phyloP scores from a whole-genome alignment of 1,284 basidiomycete species.

The Pseudozyma hubeiensis region DNA sequence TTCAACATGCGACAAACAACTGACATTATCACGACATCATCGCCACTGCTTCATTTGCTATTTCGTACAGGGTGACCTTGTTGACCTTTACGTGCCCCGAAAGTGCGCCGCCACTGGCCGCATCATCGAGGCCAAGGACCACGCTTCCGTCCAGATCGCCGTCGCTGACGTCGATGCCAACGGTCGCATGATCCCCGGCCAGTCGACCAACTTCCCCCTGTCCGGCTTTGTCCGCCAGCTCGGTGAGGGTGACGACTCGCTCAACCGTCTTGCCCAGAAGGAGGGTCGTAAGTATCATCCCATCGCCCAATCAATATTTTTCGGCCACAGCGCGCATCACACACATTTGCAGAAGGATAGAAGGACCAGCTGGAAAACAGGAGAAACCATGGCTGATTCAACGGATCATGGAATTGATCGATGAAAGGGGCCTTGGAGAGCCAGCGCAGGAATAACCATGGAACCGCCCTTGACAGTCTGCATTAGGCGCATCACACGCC shows the following conservation, averaged over 20 bases:
- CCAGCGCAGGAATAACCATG: no score
- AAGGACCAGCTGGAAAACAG: not conserved
- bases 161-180: slow-evolving; percentile 93
- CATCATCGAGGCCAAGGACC: slow-evolving; percentile 97
- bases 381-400: no score
- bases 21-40: slow-evolving; percentile 18
- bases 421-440: no score
- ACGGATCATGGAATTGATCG: no score
- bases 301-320: slow-evolving; percentile 5
- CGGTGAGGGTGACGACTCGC: slow-evolving; percentile 95
- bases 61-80: slow-evolving; percentile 86
- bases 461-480: slow-evolving; percentile 66
- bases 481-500: slow-evolving; percentile 50
- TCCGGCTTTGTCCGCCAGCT: slow-evolving; percentile 92
- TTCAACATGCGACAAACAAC: not conserved
- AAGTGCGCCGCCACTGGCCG: slow-evolving; percentile 87
- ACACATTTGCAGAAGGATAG: not conserved
- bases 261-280: slow-evolving; percentile 96
- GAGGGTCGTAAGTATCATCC: slow-evolving; percentile 83
- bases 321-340: not conserved
- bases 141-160: slow-evolving; percentile 96
- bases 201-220: slow-evolving; percentile 89
- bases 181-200: slow-evolving; percentile 85
- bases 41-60: slow-evolving; percentile 1
- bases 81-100: slow-evolving; percentile 99